Percentiles rank a stretch among this genome's conserved stretches.
phyloP scores from a whole-genome alignment of 1,139 yeast species.

The Yamadazyma atmosphaerica region DNA sequence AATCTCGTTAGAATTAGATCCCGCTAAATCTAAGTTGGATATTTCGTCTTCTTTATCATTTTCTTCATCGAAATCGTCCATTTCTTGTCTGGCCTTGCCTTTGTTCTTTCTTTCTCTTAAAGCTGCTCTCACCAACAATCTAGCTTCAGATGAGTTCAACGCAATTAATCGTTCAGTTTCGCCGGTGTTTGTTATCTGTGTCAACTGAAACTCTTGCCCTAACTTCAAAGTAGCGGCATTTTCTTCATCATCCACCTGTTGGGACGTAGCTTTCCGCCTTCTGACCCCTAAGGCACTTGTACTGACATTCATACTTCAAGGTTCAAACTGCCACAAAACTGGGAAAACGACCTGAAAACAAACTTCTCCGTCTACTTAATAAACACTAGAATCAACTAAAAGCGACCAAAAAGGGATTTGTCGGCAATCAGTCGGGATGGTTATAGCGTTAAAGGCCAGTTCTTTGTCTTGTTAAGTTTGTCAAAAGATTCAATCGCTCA shows the following conservation, averaged over 20 bases:
- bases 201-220: slow-evolving; percentile 88
- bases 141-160: slow-evolving; percentile 82
- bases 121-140: slow-evolving; percentile 88
- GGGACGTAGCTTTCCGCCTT: slow-evolving; percentile 58
- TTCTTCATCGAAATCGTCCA: slow-evolving; percentile 40
- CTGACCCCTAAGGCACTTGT: slow-evolving; percentile 86
- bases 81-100: slow-evolving; percentile 21
- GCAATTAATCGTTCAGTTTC: slow-evolving; percentile 77
- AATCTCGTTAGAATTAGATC: slow-evolving; percentile 63
- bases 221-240: slow-evolving; percentile 83
- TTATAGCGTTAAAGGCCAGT: too few relatives aligned
- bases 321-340: too few relatives aligned
- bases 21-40: slow-evolving; percentile 68
- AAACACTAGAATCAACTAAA: too few relatives aligned
- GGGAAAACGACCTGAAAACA: neutral
- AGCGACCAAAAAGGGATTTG: too few relatives aligned
- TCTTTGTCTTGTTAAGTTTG: too few relatives aligned
- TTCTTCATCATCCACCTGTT: slow-evolving; percentile 78
- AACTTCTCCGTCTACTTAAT: neutral
- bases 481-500: too few relatives aligned
- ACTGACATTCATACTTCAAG: slow-evolving; percentile 82
- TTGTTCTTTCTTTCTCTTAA: slow-evolving; percentile 67
- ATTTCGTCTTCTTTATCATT: slow-evolving; percentile 59
- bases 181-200: slow-evolving; percentile 80
- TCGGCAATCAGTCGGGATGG: too few relatives aligned